Evolutionary conservation across 108 stramenopile genomes (phyloP).

Genomic region (Cyclotella atomus): DNA sequence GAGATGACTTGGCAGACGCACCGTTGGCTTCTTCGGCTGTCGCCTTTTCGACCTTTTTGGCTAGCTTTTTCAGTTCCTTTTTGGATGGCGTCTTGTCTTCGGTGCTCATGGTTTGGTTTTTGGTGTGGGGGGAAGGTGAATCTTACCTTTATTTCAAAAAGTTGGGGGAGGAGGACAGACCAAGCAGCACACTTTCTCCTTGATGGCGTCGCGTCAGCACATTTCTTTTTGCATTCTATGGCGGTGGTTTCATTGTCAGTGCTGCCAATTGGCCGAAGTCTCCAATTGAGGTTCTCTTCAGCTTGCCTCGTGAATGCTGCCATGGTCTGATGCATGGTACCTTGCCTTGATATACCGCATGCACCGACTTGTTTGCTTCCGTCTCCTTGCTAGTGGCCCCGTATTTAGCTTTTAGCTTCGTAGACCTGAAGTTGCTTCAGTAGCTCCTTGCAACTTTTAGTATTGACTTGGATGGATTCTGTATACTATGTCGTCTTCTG

Average conservation of each 20-base stretch:
- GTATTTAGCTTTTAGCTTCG: neutral
- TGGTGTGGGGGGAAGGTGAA: too few relatives aligned
- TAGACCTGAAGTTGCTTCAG: too few relatives aligned
- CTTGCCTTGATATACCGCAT: neutral
- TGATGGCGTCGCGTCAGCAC: too few relatives aligned
- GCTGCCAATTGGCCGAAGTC: too few relatives aligned
- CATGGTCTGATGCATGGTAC: neutral
- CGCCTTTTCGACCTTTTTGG: constrained; percentile 84
- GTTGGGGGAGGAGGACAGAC: neutral
- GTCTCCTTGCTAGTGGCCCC: neutral
- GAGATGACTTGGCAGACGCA: constrained; percentile 9
- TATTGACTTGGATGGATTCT: too few relatives aligned
- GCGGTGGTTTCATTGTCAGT: too few relatives aligned
- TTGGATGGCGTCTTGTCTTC: constrained; percentile 58
- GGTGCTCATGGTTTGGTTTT: constrained; percentile 3
- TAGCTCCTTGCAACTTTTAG: too few relatives aligned
- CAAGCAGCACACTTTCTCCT: too few relatives aligned
- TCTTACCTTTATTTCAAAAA: too few relatives aligned
- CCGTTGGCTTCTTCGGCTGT: constrained; percentile 58
- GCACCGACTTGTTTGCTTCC: neutral
- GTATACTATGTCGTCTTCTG: too few relatives aligned
- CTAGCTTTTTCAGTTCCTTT: constrained; percentile 82
- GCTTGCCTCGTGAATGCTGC: neutral
- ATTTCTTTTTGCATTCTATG: too few relatives aligned
- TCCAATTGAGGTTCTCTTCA: too few relatives aligned